A percentile compares a stretch with the other conserved stretches of the same genome.
Evolutionary conservation across 2,329 filamentous ascomycete genomes (phyloP).

Genomic region (Talaromyces sp.): DNA sequence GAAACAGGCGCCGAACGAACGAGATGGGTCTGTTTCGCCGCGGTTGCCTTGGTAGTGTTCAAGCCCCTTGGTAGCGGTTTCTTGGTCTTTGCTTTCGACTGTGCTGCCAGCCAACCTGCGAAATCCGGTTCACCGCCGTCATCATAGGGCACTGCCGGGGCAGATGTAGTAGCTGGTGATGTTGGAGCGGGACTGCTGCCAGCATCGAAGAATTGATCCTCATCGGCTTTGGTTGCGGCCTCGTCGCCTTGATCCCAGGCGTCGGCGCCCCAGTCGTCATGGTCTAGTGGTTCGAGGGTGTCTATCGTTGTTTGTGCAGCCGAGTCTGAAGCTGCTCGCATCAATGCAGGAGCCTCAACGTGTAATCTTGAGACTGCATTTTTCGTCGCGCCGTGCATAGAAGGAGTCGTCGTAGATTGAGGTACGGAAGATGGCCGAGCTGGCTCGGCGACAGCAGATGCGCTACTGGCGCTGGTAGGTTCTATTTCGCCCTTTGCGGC

Average conservation of each 20-base stretch:
- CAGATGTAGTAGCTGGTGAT: conserved; percentile 25
- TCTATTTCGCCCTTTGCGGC: conserved; percentile 83
- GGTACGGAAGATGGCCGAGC: conserved; percentile 50
- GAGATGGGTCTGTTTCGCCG: conserved; percentile 31
- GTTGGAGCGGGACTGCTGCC: conserved; percentile 32
- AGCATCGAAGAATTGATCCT: conserved; percentile 45
- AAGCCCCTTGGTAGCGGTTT: conserved; percentile 76
- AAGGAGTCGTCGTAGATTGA: conserved; percentile 32
- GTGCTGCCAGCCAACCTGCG: conserved; percentile 87
- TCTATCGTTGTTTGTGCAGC: conserved; percentile 45
- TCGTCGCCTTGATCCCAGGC: conserved; percentile 69
- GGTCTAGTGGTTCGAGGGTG: conserved; percentile 23
- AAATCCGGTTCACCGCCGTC: conserved; percentile 91
- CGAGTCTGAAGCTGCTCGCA: conserved; percentile 41
- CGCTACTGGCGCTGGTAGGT: conserved; percentile 49
- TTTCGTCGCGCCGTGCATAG: conserved; percentile 27
- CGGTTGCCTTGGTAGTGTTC: conserved; percentile 51
- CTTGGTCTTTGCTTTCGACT: conserved; percentile 68
- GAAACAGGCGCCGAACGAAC: conserved; percentile 33
- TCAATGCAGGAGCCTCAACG: conserved; percentile 29
- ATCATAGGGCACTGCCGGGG: conserved; percentile 59
- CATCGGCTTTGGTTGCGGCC: conserved; percentile 37
- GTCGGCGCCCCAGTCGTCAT: conserved; percentile 47
- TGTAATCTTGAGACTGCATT: conserved; percentile 25
- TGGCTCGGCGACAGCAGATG: conserved; percentile 42